Base-by-base conservation (phyloP, 192 early-diverging fungal genomes). In the Mortierella alpina region DNA sequence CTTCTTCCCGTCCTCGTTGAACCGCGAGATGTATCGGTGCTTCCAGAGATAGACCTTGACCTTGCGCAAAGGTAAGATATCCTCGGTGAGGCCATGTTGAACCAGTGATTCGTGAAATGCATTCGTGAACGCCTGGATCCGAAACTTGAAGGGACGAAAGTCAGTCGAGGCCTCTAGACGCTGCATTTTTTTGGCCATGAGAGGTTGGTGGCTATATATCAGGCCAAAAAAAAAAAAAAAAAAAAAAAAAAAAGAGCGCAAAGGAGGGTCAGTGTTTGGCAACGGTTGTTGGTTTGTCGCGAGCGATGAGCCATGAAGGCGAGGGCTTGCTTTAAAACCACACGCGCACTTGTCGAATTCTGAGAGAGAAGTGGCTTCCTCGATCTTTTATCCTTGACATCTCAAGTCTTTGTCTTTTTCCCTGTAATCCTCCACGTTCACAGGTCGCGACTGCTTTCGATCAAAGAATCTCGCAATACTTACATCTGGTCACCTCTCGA, bases 1-100 rank as follows among this genome's bases (percentile, higher is more conserved):
- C 66, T 93, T 94, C 63, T 90, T 91, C 50, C 93, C 93, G 61
- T 94, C 92, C 69, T 93, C 93, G 72, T 93, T 94, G 86, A 92
- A 94, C 66, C 93, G 86, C 54, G 88, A 91, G 59, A 94, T 94
- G 77, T 91, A 94, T 45, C 71, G 74, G 67, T 93, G 91, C 56
- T 90, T 88, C 86, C 89, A 91, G 52, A 94, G 86, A 68, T 94
- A 94, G 61, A 87, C 85, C 69, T 92, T 92, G 66, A 94, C 80
- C 60, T 93, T 88, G 56, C 89, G 86, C 53, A 89, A 75, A 56
- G 88, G 87, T 39, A 94, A 72, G 17, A 88, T 82, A 59, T 92
- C 90, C 75, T 91, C 89, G 11, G 88, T 88, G 69, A 91, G 83
- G 22, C 91, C 91, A 0, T 87, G 76, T 54, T 81, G 81, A 49